Conservation (phyloP, 2,329 filamentous ascomycete genomes). For the Aspergillus neoniger region DNA sequence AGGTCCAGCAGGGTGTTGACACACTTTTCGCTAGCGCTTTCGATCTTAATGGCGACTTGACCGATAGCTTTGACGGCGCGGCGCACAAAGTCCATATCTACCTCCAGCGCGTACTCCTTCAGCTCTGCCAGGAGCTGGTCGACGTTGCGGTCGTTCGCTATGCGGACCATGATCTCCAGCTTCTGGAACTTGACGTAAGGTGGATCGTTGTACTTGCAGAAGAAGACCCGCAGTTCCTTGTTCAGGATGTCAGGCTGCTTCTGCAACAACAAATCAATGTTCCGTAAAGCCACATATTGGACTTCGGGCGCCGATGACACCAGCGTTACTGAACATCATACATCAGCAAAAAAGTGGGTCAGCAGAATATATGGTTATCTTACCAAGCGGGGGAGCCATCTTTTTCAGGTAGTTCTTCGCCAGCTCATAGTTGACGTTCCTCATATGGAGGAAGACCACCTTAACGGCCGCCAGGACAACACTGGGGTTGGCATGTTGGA, state of each 20-base stretch:
- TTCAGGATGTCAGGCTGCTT: slow-evolving; percentile 95
- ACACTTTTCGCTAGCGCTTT: slow-evolving; percentile 90
- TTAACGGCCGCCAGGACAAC: slow-evolving; percentile 98
- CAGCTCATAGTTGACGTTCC: slow-evolving; percentile 72
- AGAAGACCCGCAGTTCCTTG: slow-evolving; percentile 97
- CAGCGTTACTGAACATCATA: slow-evolving; percentile 70
- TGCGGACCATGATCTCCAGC: slow-evolving; percentile 98
- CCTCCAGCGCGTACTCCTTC: slow-evolving; percentile 96
- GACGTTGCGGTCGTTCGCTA: slow-evolving; percentile 95
- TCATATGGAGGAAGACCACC: slow-evolving; percentile 96
- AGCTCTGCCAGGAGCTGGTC: slow-evolving; percentile 92
- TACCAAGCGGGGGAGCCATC: slow-evolving; percentile 94
- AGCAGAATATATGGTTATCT: slow-evolving; percentile 27
- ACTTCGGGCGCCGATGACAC: slow-evolving; percentile 95
- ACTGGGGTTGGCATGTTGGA: slow-evolving; percentile 97
- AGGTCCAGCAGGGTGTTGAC: slow-evolving; percentile 91
- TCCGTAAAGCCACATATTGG: slow-evolving; percentile 93
- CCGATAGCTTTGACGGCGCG: slow-evolving; percentile 94
- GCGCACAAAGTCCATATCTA: slow-evolving; percentile 98
- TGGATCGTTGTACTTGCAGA: slow-evolving; percentile 99
- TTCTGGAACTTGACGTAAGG: slow-evolving; percentile 98
- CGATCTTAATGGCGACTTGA: slow-evolving; percentile 98
- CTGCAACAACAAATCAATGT: slow-evolving; percentile 93
- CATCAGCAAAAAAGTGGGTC: slow-evolving; percentile 22
- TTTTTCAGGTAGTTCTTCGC: slow-evolving; percentile 90